These are phyloP conservation scores for Boletus rubescentipes DNA, from an alignment of 768 basidiomycete genomes.

Conservation along the genomic window DNA sequence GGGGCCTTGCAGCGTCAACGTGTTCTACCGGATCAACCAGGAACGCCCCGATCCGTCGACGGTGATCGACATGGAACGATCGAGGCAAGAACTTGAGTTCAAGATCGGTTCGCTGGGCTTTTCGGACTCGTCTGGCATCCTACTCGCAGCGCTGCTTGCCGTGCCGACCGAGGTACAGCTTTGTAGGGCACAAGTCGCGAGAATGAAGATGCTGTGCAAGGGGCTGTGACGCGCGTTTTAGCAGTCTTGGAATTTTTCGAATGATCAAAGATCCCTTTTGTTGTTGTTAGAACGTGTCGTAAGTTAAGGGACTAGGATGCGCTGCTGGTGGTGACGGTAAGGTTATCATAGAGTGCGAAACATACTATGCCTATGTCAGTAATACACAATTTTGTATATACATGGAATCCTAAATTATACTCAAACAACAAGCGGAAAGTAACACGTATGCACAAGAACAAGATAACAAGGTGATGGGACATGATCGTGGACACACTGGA, in stretches of 20 bases:
- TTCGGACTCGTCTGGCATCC: constrained; percentile 74
- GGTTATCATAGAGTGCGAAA: no score
- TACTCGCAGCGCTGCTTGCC: constrained; percentile 41
- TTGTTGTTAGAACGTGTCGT: no score
- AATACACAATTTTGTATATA: neutral
- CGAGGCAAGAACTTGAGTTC: constrained; percentile 80
- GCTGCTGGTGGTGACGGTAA: no score
- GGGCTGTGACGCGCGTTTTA: constrained; percentile 40
- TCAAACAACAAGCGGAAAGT: neutral
- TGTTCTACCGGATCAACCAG: constrained; percentile 81
- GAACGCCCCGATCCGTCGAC: constrained; percentile 52
- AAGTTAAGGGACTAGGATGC: no score
- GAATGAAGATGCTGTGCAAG: constrained; percentile 72
- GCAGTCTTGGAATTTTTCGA: neutral
- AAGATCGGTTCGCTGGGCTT: constrained; percentile 90
- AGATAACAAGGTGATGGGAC: neutral
- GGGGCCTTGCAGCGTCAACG: constrained; percentile 67
- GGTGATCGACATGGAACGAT: constrained; percentile 53
- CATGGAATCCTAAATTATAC: no score
- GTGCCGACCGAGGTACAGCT: constrained; percentile 62
- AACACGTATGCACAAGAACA: neutral
- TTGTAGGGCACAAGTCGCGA: constrained; percentile 67
- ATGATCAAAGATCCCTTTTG: no score
- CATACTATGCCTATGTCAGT: no score
- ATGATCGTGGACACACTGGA: neutral